Percentiles rank a stretch among this genome's conserved stretches.
Evolutionary conservation across 2,329 filamentous ascomycete species (phyloP).

Genomic region (Immersiporthe knoxdaviesiana): DNA sequence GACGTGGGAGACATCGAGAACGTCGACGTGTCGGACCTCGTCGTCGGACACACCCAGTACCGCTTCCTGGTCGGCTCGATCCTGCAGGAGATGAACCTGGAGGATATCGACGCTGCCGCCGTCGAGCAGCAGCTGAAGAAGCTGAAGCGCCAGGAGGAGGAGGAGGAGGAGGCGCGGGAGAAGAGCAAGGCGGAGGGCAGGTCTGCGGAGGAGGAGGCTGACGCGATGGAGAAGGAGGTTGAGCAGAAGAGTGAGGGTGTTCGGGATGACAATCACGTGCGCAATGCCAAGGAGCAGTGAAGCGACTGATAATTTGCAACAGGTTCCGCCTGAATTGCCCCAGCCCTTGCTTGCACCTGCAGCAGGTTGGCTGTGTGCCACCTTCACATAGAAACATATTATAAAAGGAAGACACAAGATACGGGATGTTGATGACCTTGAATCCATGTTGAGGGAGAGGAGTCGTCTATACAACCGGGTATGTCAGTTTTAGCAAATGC

Average conservation of each 20-base stretch:
- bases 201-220: constrained; percentile 25
- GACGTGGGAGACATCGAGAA: constrained; percentile 69
- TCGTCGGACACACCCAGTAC: constrained; percentile 46
- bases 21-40: constrained; percentile 55
- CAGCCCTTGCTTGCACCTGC: not conserved
- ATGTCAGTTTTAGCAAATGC: too few relatives aligned
- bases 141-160: constrained; percentile 27
- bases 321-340: not conserved
- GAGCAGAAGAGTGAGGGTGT: constrained; percentile 14
- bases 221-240: constrained; percentile 27
- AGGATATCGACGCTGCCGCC: constrained; percentile 23
- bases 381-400: not conserved
- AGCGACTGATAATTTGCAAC: too few relatives aligned
- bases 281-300: constrained; percentile 14
- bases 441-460: not conserved
- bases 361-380: not conserved
- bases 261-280: constrained; percentile 1
- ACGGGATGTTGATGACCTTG: not conserved
- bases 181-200: constrained; percentile 22
- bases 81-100: constrained; percentile 36
- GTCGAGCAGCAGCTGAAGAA: constrained; percentile 28
- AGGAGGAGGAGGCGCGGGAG: constrained; percentile 24
- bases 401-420: not conserved
- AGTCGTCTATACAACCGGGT: too few relatives aligned
- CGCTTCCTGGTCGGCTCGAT: constrained; percentile 53